These are phyloP conservation scores for Rhynchospora pubera DNA, from an alignment of 176 grass and related monocot genomes.

Conservation along the genomic window DNA sequence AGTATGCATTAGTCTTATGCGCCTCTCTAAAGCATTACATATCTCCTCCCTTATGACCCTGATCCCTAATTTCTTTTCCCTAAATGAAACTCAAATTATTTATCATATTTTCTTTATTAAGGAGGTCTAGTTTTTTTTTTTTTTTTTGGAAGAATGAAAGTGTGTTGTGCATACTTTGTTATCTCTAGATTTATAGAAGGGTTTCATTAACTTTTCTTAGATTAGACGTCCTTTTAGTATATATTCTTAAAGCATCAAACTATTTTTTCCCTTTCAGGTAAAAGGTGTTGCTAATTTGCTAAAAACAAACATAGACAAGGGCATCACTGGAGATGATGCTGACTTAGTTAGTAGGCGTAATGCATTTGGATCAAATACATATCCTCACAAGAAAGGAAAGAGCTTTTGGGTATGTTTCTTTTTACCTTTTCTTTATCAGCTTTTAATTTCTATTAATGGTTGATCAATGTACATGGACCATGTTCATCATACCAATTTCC, in stretches of 20 bases:
- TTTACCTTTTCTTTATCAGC: not conserved
- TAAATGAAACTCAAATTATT: not conserved
- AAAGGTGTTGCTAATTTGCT: slow-evolving; percentile 58
- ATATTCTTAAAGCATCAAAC: slow-evolving; percentile 20
- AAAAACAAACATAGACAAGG: slow-evolving; percentile 63
- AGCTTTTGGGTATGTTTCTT: slow-evolving; percentile 60
- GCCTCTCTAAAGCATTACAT: not conserved
- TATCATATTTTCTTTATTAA: not conserved
- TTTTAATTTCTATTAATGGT: slow-evolving; percentile 13
- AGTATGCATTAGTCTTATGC: not conserved
- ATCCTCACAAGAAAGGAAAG: slow-evolving; percentile 84
- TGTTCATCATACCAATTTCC: not conserved
- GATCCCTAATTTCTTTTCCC: not conserved
- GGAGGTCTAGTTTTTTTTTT: not conserved
- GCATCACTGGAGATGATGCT: slow-evolving; percentile 61
- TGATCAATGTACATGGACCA: slow-evolving; percentile 7
- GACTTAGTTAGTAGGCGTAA: slow-evolving; percentile 66
- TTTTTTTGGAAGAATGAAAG: not conserved
- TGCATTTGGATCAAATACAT: slow-evolving; percentile 81
- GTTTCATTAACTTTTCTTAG: not conserved
- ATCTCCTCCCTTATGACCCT: not conserved
- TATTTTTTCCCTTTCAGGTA: slow-evolving; percentile 55
- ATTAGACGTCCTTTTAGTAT: slow-evolving; percentile 15
- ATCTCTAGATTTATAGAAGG: not conserved
- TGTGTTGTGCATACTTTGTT: not conserved